Base-by-base conservation (phyloP, 2,329 filamentous ascomycete species). In the Gaeumannomyces sp. region DNA sequence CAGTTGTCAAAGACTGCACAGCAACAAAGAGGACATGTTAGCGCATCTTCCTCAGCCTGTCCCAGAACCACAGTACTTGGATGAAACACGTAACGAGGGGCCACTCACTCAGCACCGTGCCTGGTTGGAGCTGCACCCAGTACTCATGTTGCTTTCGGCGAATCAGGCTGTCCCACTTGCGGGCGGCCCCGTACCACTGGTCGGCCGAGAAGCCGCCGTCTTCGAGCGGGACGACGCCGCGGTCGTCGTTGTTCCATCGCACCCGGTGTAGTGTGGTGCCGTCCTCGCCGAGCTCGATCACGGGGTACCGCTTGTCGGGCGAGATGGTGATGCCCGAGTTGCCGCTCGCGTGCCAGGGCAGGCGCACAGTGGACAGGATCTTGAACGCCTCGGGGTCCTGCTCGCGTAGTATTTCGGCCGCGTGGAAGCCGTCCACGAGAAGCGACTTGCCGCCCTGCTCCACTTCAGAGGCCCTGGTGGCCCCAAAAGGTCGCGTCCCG, bases 241-340 rank as follows among this genome's bases (percentile, higher is more conserved):
- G 83, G 74, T 98, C 95, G 68, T 92, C 90, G 68, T 93, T 94
- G 75, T 99, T 99, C 95, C 95, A 99, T 64, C 94, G 84, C 8
- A 98, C 81, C 65, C 92, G 89, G 27, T 75, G 73, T 61, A 83
- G 60, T 33, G 72, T 65, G 0, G 71, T 28, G 3, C 27, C 70
- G 14, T 66, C 70, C 10, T 77, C 73, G 60, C 86, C 79, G 59
- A 87, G 77, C 65, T 88, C 86, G 11, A 98, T 78, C 1, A 97
- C 91, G 0, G 93, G 91, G 66, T 89, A 90, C 4, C 83, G 77
- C 58, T 78, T 79, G 65, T 88, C 85, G 0, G 94, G 92, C 62
- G 90, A 83, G 67, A 97, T 93, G 50, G 86, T 89, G 67, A 93
- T 89, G 38, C 91, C 92, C 67, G 90, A 80, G 71, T 97, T 97